A percentile compares a stretch with the other conserved stretches of the same genome.
These are phyloP conservation scores for Apophysomyces sp. DNA, from an alignment of 371 early-diverging fungal species.

Conservation along the genomic window DNA sequence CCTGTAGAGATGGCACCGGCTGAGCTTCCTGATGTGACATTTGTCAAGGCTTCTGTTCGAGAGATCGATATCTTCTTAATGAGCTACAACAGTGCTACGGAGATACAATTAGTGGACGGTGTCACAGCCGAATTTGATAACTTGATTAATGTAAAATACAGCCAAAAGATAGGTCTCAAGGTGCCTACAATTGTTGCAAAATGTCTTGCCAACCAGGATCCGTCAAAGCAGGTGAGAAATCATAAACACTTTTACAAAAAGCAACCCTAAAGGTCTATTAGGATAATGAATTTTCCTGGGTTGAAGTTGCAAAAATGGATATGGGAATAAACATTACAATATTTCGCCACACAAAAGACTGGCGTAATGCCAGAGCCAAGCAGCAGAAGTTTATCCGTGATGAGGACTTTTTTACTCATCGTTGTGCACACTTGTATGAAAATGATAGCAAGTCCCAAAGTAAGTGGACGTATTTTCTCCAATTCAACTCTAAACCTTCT, in stretches of 20 bases:
- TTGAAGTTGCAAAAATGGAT: slow-evolving; percentile 68
- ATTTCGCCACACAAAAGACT: slow-evolving; percentile 59
- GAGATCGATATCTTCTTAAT: slow-evolving; percentile 66
- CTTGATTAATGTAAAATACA: slow-evolving; percentile 62
- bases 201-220: slow-evolving; percentile 54
- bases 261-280: slow-evolving; percentile 6
- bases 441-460: slow-evolving; percentile 19
- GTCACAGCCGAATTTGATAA: slow-evolving; percentile 66
- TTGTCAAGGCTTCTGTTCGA: slow-evolving; percentile 58
- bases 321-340: slow-evolving; percentile 62
- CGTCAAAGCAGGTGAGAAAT: slow-evolving; percentile 4
- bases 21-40: slow-evolving; percentile 64
- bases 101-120: slow-evolving; percentile 57
- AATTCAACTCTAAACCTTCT: not conserved
- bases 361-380: slow-evolving; percentile 49
- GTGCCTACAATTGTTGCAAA: slow-evolving; percentile 59
- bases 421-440: slow-evolving; percentile 66
- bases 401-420: slow-evolving; percentile 65
- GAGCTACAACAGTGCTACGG: slow-evolving; percentile 60
- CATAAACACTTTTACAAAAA: not conserved
- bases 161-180: slow-evolving; percentile 57
- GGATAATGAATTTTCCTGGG: slow-evolving; percentile 56
- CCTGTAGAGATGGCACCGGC: slow-evolving; percentile 48
- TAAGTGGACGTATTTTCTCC: not conserved
- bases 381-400: slow-evolving; percentile 66